Evolutionary conservation across 2,329 filamentous ascomycete genomes (phyloP), one percentile per base, ranked within the genome.

Genomic region (Orbilia ellipsospora): DNA sequence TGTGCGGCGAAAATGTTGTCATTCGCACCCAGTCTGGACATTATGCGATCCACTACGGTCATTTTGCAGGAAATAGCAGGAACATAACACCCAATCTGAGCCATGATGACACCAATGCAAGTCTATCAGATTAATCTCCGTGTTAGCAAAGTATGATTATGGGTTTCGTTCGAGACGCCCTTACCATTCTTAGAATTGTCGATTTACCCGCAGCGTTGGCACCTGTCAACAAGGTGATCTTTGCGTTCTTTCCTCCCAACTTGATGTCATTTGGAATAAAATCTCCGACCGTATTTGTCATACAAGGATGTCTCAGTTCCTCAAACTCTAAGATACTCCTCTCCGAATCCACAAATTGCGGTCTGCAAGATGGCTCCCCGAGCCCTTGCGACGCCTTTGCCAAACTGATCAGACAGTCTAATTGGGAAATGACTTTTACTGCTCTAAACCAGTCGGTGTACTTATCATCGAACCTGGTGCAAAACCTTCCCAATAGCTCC

Each of bases 1-100:
- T 99, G 95, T 0, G 94, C 92, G 0, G 94, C 95, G 81, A 99
- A 98, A 80, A 99, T 99, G 83, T 98, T 98, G 88, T 99, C 95
- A 80, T 98, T 97, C 56, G 95, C 95, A 8, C 95, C 95, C 0
- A 99, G 88, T 54, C 95, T 92, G 8, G 94, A 98, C 95, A 99
- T 99, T 85, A 99, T 98, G 65, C 95, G 92, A 81, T 99, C 95
- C 2, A 96, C 89, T 0, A 95, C 94, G 0, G 94, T 98, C 52
- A 99, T 86, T 1, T 87, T 89, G 0, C 95, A 95, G 2, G 90
- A 92, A 16, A 87, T 85, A 73, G 93, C 94, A 0, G 95, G 95
- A 0, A 99, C 89, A 79, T 96, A 91, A 82, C 94, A 97, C 66
- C 95, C 95, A 31, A 99, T 91, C 81, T 99, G 95, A 0, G 95